phyloP scores from a whole-genome alignment of 2,329 filamentous ascomycete species.

The Cytospora paraplurivora region DNA sequence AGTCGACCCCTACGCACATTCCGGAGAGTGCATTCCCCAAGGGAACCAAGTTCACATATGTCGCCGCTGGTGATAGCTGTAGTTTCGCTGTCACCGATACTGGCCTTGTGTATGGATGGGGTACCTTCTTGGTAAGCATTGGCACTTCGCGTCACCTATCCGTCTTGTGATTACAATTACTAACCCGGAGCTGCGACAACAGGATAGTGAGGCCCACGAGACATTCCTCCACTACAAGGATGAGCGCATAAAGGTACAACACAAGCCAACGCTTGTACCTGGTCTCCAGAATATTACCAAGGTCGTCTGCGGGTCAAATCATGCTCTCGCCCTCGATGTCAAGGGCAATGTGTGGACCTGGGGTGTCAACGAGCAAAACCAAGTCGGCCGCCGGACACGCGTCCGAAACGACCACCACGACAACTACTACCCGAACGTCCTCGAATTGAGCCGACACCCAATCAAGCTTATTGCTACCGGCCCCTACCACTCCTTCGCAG shows the following conservation, averaged over 20 bases:
- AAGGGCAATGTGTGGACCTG: constrained; percentile 63
- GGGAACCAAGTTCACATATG: constrained; percentile 57
- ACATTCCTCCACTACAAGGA: constrained; percentile 29
- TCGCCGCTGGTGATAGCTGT: constrained; percentile 62
- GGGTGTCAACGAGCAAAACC: constrained; percentile 65
- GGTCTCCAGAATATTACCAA: constrained; percentile 57
- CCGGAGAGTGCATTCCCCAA: constrained; percentile 54
- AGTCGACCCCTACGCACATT: constrained; percentile 59
- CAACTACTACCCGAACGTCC: constrained; percentile 27
- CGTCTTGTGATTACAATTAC: constrained; percentile 14
- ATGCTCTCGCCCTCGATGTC: constrained; percentile 59
- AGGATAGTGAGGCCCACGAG: constrained; percentile 32
- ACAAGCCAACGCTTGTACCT: constrained; percentile 49
- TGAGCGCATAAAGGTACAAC: constrained; percentile 31
- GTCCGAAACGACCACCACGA: constrained; percentile 25
- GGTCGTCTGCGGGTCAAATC: constrained; percentile 58
- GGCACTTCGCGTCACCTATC: not conserved
- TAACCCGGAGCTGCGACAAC: constrained; percentile 4
- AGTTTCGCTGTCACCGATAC: constrained; percentile 64
- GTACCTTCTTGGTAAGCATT: constrained; percentile 60
- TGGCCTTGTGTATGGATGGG: constrained; percentile 67
- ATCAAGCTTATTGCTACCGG: constrained; percentile 57
- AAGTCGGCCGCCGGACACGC: constrained; percentile 54
- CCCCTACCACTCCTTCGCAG: constrained; percentile 65
- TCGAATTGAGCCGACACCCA: constrained; percentile 40